Evolutionary conservation across 208 protist species (phyloP).

Genomic region (Pavlovales sp.): DNA sequence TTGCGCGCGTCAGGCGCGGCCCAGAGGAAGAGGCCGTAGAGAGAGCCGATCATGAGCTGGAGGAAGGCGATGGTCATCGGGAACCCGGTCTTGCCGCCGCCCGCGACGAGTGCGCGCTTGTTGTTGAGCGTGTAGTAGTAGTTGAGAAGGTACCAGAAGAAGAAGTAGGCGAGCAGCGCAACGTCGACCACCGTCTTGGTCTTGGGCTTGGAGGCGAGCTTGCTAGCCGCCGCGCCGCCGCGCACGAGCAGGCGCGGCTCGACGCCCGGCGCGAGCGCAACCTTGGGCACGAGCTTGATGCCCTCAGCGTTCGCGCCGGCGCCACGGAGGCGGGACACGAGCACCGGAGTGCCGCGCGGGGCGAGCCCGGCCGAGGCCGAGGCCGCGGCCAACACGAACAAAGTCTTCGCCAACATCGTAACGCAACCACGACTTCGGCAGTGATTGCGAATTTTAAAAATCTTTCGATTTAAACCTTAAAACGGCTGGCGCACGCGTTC

Average conservation of each 20-base stretch:
- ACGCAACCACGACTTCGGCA: too few species aligned
- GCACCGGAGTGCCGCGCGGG: too few species aligned
- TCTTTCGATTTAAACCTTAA: too few species aligned
- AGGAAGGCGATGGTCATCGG: constrained; percentile 39
- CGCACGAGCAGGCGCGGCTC: not conserved
- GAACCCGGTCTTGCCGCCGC: constrained; percentile 18
- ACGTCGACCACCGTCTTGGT: not conserved
- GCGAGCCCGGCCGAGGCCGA: not conserved
- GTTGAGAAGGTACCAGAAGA: constrained; percentile 34
- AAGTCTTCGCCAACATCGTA: too few species aligned
- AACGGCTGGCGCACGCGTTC: too few species aligned
- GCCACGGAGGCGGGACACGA: not conserved
- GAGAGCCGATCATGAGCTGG: constrained; percentile 19
- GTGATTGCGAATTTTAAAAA: too few species aligned
- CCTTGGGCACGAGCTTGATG: not conserved
- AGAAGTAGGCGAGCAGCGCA: constrained; percentile 4
- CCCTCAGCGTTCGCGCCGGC: not conserved
- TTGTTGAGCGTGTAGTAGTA: constrained; percentile 47
- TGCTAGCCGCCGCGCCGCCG: not conserved
- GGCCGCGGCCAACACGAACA: constrained; percentile 7
- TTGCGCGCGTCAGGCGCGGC: constrained; percentile 18
- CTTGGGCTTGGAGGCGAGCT: too few species aligned
- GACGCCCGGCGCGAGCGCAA: too few species aligned
- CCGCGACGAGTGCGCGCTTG: constrained; percentile 20
- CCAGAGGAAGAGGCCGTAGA: constrained; percentile 35